Percentiles rank a stretch among this genome's conserved stretches.
Conservation (phyloP, 225 moss, liverwort and hornwort genomes). For the Physcomitrellopsis africana region DNA sequence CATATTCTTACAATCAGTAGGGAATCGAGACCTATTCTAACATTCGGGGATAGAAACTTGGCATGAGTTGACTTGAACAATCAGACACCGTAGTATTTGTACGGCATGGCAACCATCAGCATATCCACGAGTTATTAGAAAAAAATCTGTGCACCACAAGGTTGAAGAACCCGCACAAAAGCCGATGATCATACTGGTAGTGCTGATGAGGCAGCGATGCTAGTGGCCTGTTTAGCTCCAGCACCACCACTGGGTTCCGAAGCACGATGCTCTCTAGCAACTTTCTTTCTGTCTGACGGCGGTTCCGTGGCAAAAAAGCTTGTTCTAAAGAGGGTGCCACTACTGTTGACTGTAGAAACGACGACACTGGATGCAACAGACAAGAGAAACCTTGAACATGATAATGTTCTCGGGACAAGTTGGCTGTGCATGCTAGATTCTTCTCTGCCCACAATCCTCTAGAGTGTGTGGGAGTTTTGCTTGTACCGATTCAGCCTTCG, state of each 20-base stretch:
- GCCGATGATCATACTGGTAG: constrained; percentile 1
- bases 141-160: background rate
- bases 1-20: constrained; percentile 18
- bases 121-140: constrained; percentile 16
- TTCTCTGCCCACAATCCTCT: no score
- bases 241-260: constrained; percentile 7
- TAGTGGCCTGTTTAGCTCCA: background rate
- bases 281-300: background rate
- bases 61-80: constrained; percentile 5
- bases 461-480: no score
- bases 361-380: no score
- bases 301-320: background rate
- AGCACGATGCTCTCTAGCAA: background rate
- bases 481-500: no score
- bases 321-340: no score
- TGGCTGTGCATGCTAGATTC: no score
- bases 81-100: background rate
- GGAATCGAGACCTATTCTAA: constrained; percentile 8
- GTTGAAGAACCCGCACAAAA: constrained; percentile 1
- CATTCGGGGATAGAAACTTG: background rate
- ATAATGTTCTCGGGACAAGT: no score
- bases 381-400: no score
- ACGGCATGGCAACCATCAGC: background rate
- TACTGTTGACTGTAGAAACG: no score
- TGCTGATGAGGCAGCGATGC: background rate